phyloP scores from a whole-genome alignment of 2,329 filamentous ascomycete species.

The Hypoxylon sp. region DNA sequence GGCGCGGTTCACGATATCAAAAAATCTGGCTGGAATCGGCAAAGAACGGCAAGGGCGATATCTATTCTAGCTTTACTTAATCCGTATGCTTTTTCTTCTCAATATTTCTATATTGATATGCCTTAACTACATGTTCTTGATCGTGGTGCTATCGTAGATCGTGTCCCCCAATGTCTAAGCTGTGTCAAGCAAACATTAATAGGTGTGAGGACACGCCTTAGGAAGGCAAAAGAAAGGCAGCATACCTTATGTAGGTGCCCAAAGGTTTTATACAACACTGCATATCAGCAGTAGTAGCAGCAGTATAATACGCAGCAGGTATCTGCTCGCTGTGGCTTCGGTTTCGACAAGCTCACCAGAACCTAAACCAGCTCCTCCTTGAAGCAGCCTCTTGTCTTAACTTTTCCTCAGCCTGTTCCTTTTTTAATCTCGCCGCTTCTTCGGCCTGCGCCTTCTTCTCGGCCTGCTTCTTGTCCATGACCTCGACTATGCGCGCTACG shows the following conservation, averaged over 20 bases:
- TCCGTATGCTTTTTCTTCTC: background rate
- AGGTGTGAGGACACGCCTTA: constrained; percentile 19
- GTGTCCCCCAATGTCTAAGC: background rate
- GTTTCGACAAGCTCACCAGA: constrained; percentile 55
- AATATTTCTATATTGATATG: background rate
- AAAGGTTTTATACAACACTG: too few relatives aligned
- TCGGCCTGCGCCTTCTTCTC: constrained; percentile 60
- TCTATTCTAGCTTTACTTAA: constrained; percentile 2
- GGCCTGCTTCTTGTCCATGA: constrained; percentile 76
- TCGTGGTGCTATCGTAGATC: background rate
- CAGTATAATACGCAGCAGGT: background rate
- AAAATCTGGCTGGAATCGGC: constrained; percentile 15
- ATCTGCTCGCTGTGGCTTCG: constrained; percentile 2
- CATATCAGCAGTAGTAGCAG: constrained; percentile 11
- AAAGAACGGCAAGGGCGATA: constrained; percentile 2
- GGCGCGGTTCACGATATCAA: constrained; percentile 8
- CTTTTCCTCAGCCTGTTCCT: constrained; percentile 53
- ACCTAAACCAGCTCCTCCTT: constrained; percentile 61
- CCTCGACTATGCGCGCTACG: constrained; percentile 85
- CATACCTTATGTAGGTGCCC: too few relatives aligned
- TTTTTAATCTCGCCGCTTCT: constrained; percentile 52
- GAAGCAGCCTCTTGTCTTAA: constrained; percentile 43
- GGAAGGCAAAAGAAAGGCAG: constrained; percentile 16
- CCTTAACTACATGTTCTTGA: constrained; percentile 3
- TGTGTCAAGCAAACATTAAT: constrained; percentile 6